Percentiles rank a stretch among this genome's conserved stretches.
Conservation (phyloP, 2,329 filamentous ascomycete species). For the Ascochyta rabiei region DNA sequence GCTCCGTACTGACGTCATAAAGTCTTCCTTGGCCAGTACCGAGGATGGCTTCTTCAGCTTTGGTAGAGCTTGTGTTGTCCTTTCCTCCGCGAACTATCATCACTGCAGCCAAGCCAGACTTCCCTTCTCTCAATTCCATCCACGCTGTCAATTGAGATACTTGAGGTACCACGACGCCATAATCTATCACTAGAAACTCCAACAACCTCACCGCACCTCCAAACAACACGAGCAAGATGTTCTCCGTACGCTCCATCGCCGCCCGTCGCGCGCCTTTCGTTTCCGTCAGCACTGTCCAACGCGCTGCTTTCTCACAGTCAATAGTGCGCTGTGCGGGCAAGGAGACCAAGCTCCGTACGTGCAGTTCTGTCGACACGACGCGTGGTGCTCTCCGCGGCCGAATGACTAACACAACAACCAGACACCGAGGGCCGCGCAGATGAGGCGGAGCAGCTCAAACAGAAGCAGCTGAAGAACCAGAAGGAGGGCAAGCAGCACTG, state of each 20-base stretch:
- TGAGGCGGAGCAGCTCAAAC: constrained; percentile 52
- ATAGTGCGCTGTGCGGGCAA: constrained; percentile 50
- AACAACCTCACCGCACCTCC: not conserved
- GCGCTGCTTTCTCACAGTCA: constrained; percentile 48
- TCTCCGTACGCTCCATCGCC: constrained; percentile 39
- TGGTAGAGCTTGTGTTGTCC: constrained; percentile 7
- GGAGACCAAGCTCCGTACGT: constrained; percentile 53
- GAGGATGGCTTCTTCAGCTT: constrained; percentile 13
- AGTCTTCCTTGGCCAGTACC: constrained; percentile 6
- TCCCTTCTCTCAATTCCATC: constrained; percentile 2
- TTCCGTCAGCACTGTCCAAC: constrained; percentile 37
- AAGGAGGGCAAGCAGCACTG: constrained; percentile 52
- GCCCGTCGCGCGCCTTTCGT: constrained; percentile 37
- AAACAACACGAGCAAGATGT: constrained; percentile 28
- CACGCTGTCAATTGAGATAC: not conserved
- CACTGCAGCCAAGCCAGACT: not conserved
- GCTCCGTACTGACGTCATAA: constrained; percentile 13
- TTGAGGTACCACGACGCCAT: not conserved
- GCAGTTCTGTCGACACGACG: not conserved
- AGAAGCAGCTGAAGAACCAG: constrained; percentile 52
- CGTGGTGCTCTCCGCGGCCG: not conserved
- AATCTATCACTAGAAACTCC: not conserved
- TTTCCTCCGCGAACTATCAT: constrained; percentile 5
- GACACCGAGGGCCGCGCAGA: constrained; percentile 44
- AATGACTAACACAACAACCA: constrained; percentile 21